A percentile compares a stretch with the other conserved stretches of the same genome.
These are phyloP conservation scores for Aureobasidium zeae DNA, from an alignment of 2,329 filamentous ascomycete species.

Conservation along the genomic window DNA sequence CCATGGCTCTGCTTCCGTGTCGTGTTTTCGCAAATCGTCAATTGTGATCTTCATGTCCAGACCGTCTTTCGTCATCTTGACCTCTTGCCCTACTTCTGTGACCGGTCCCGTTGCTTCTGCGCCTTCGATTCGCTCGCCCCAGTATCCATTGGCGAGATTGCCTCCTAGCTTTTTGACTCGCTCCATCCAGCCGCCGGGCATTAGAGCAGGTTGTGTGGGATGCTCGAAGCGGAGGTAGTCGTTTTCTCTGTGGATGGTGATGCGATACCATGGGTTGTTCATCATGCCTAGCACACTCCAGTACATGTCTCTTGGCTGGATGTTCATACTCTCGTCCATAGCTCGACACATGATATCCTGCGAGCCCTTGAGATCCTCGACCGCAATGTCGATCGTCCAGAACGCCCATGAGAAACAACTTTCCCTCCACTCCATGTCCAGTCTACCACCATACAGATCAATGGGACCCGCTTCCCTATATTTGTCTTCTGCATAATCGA, in stretches of 20 bases:
- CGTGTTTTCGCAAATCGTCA: conserved; percentile 62
- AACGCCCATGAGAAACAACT: conserved; percentile 87
- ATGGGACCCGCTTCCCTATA: conserved; percentile 60
- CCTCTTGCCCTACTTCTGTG: conserved; percentile 50
- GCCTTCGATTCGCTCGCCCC: conserved; percentile 63
- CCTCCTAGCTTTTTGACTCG: conserved; percentile 74
- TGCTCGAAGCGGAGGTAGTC: conserved; percentile 69
- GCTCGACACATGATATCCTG: conserved; percentile 71
- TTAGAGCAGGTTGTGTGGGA: conserved; percentile 69
- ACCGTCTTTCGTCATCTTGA: conserved; percentile 66
- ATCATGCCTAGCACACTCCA: conserved; percentile 96
- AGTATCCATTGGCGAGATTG: conserved; percentile 69
- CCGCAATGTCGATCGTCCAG: conserved; percentile 64
- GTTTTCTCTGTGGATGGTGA: conserved; percentile 63
- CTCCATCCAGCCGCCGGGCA: conserved; percentile 88
- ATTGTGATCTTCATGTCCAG: conserved; percentile 56
- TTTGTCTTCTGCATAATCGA: conserved; percentile 76
- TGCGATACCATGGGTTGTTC: conserved; percentile 91
- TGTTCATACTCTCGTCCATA: conserved; percentile 84
- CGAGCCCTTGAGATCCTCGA: conserved; percentile 52
- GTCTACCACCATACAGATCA: conserved; percentile 61
- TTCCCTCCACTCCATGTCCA: conserved; percentile 78
- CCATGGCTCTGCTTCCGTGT: conserved; percentile 60
- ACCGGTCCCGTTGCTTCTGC: conserved; percentile 35
- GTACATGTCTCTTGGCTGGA: conserved; percentile 88